Percentiles rank a stretch among this genome's conserved stretches.
Conservation (phyloP, 371 early-diverging fungal genomes). For the Mycotypha africana region DNA sequence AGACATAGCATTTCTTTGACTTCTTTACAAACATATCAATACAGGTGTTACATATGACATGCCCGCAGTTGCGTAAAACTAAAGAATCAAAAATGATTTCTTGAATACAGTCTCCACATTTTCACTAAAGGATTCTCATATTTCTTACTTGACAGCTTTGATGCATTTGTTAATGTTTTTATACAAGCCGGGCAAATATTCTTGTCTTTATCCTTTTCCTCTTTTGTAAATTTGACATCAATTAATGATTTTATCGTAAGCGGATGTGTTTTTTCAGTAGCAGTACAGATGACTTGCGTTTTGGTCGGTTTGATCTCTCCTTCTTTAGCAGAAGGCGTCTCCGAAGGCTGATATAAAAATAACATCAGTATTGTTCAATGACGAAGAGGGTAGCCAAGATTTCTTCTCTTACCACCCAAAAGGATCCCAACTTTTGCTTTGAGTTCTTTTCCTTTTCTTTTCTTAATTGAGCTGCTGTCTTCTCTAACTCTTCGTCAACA, state of each 20-base stretch:
- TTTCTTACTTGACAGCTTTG: constrained; percentile 64
- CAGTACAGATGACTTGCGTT: constrained; percentile 64
- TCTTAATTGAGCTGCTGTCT: constrained; percentile 44
- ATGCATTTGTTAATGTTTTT: constrained; percentile 72
- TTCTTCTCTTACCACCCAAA: constrained; percentile 70
- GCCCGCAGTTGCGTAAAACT: constrained; percentile 83
- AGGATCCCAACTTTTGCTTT: constrained; percentile 64
- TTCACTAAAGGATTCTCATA: neutral
- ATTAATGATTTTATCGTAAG: constrained; percentile 76
- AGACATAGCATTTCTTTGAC: constrained; percentile 74
- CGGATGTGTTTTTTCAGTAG: constrained; percentile 61
- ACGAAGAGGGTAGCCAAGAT: neutral
- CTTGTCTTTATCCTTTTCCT: constrained; percentile 25
- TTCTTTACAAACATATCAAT: constrained; percentile 71
- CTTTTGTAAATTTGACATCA: constrained; percentile 62
- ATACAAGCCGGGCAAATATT: constrained; percentile 80
- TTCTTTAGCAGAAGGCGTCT: constrained; percentile 70
- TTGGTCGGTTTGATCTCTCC: constrained; percentile 42
- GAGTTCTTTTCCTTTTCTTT: constrained; percentile 47
- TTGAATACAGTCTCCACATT: neutral
- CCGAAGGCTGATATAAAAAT: constrained; percentile 52
- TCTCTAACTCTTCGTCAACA: constrained; percentile 33
- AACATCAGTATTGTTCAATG: neutral
- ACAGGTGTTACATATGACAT: constrained; percentile 81
- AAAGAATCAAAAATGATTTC: neutral